phyloP scores from a whole-genome alignment of 805 yeast species.

The Candida sphagnicola region DNA sequence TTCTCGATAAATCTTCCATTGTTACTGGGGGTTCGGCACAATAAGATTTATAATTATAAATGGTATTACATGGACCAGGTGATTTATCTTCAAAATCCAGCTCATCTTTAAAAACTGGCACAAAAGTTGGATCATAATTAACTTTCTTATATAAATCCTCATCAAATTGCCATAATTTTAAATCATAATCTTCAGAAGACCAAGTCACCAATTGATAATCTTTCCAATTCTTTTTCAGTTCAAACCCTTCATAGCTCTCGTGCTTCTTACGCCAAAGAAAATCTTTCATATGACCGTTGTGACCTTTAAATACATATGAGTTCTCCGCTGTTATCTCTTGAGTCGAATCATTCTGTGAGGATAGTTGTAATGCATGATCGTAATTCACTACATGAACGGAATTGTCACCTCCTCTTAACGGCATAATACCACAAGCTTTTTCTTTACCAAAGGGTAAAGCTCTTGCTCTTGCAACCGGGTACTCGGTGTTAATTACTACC shows the following conservation, averaged over 20 bases:
- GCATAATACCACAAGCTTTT: slow-evolving; percentile 80
- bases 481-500: slow-evolving; percentile 63
- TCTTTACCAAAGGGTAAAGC: slow-evolving; percentile 81
- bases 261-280: slow-evolving; percentile 74
- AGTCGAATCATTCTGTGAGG: slow-evolving; percentile 21
- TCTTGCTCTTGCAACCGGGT: slow-evolving; percentile 87
- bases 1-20: slow-evolving; percentile 26
- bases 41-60: slow-evolving; percentile 27
- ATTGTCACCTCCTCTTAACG: slow-evolving; percentile 80
- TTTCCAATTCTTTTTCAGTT: slow-evolving; percentile 55
- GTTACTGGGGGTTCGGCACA: slow-evolving; percentile 34
- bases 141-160: slow-evolving; percentile 33
- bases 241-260: slow-evolving; percentile 41
- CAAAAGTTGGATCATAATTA: slow-evolving; percentile 31
- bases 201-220: slow-evolving; percentile 92
- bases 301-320: slow-evolving; percentile 72
- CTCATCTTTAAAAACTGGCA: slow-evolving; percentile 9
- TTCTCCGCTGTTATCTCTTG: slow-evolving; percentile 23
- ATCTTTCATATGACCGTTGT: slow-evolving; percentile 79
- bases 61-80: slow-evolving; percentile 5
- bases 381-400: slow-evolving; percentile 53
- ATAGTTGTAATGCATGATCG: slow-evolving; percentile 29
- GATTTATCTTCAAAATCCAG: slow-evolving; percentile 6
- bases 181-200: slow-evolving; percentile 79
- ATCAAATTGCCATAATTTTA: slow-evolving; percentile 71